A percentile compares a stretch with the other conserved stretches of the same genome.
Evolutionary conservation across 2,329 filamentous ascomycete genomes (phyloP).

Genomic region (Zalaria sp.): DNA sequence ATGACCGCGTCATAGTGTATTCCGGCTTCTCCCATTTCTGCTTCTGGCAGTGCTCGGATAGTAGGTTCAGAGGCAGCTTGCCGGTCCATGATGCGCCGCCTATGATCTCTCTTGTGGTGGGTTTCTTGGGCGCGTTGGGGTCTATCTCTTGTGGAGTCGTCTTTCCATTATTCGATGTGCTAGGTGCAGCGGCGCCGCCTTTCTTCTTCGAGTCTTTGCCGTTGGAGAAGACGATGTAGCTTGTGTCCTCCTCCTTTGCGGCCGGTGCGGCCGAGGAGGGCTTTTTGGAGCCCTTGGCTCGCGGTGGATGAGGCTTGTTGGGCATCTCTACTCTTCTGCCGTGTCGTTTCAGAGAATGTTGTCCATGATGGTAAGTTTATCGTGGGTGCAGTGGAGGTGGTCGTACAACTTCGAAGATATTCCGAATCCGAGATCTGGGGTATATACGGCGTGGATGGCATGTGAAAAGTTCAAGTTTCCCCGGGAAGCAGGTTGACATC

Average conservation of each 20-base stretch:
- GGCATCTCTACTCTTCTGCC: conserved; percentile 22
- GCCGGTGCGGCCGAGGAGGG: conserved; percentile 15
- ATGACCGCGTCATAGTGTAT: conserved; percentile 50
- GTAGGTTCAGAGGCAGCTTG: conserved; percentile 83
- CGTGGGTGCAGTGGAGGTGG: too few species aligned
- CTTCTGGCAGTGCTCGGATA: conserved; percentile 90
- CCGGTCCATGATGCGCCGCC: conserved; percentile 95
- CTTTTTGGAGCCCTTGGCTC: conserved; percentile 25
- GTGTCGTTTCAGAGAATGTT: neutral
- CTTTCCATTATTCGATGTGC: conserved; percentile 18
- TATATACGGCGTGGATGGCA: too few species aligned
- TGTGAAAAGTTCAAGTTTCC: too few species aligned
- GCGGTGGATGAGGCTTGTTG: conserved; percentile 34
- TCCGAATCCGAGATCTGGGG: too few species aligned
- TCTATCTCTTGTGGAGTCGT: conserved; percentile 2
- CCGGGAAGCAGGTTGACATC: too few species aligned
- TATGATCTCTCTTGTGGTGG: conserved; percentile 61
- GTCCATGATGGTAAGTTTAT: too few species aligned
- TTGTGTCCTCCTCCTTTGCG: conserved; percentile 31
- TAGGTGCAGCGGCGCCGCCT: too few species aligned
- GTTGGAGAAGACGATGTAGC: conserved; percentile 34
- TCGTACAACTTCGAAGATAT: too few species aligned
- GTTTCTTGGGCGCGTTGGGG: conserved; percentile 38
- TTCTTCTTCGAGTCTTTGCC: conserved; percentile 29
- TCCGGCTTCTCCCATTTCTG: conserved; percentile 92